Evolutionary conservation across 257 asterid genomes (phyloP).

Genomic region (Nicotiana benthamiana): DNA sequence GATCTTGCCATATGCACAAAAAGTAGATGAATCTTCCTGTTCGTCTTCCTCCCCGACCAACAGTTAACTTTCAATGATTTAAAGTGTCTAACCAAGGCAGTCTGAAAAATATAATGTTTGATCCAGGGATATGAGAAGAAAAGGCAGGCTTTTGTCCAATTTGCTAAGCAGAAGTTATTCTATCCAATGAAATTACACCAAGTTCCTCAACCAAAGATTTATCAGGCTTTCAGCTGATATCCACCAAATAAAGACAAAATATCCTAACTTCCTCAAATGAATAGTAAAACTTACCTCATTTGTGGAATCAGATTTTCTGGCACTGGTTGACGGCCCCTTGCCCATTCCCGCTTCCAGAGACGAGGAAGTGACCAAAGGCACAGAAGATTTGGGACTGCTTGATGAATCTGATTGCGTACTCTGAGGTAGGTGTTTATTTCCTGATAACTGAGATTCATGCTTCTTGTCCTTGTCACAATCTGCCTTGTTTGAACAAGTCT

Average conservation of each 20-base stretch:
- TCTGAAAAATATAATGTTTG: neutral
- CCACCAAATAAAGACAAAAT: slow-evolving; percentile 18
- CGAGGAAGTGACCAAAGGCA: neutral
- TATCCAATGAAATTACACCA: slow-evolving; percentile 35
- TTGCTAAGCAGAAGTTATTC: neutral
- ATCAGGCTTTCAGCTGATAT: slow-evolving; percentile 1
- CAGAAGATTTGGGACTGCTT: slow-evolving; percentile 21
- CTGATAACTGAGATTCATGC: slow-evolving; percentile 24
- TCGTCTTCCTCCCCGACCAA: neutral
- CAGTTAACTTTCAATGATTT: neutral
- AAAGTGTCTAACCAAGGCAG: neutral
- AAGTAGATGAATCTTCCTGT: neutral
- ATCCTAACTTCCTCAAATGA: slow-evolving; percentile 9
- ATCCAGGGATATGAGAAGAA: neutral
- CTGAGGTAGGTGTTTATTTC: slow-evolving; percentile 13
- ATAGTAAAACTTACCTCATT: slow-evolving; percentile 42
- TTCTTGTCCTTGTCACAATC: slow-evolving; percentile 35
- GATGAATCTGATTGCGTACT: slow-evolving; percentile 29
- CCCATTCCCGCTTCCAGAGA: slow-evolving; percentile 12
- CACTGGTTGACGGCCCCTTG: slow-evolving; percentile 19
- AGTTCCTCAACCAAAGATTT: slow-evolving; percentile 30
- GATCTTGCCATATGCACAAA: neutral
- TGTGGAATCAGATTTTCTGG: slow-evolving; percentile 46
- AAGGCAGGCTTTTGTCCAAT: neutral
- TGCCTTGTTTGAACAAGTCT: slow-evolving; percentile 30